Conservation (phyloP, 1,284 basidiomycete species). For the Leccinum pachyderme region DNA sequence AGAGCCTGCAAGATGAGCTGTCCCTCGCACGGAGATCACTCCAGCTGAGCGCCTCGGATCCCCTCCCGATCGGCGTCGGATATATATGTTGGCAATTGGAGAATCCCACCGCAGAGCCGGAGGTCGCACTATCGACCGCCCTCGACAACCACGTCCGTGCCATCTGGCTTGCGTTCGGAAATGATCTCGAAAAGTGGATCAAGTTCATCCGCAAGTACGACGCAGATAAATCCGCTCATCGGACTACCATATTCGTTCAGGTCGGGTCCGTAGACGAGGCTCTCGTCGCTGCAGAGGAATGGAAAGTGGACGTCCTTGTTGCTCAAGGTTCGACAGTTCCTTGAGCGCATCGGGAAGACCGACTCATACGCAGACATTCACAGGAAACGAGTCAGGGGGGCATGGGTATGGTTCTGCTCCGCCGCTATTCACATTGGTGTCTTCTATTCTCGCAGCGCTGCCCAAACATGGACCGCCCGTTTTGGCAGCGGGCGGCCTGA, state of each 20-base stretch:
- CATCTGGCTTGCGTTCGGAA: conserved; percentile 73
- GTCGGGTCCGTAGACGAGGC: conserved; percentile 60
- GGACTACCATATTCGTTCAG: conserved; percentile 61
- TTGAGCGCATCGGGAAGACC: conserved; percentile 1
- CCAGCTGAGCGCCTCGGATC: conserved; percentile 30
- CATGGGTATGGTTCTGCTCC: conserved; percentile 59
- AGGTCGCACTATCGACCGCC: conserved; percentile 44
- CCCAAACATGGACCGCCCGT: conserved; percentile 48
- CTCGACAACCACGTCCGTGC: conserved; percentile 59
- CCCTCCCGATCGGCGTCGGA: conserved; percentile 68
- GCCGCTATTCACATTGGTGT: conserved; percentile 57
- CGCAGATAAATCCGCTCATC: conserved; percentile 35
- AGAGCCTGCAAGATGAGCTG: conserved; percentile 48
- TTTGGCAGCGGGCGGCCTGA: conserved; percentile 55
- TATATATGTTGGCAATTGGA: conserved; percentile 73
- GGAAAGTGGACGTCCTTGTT: conserved; percentile 70
- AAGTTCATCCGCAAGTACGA: conserved; percentile 55
- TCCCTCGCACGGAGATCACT: conserved; percentile 44
- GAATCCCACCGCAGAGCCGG: conserved; percentile 30
- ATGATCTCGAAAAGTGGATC: conserved; percentile 57
- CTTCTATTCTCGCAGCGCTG: conserved; percentile 49
- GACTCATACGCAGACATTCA: conserved; percentile 6
- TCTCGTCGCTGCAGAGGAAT: conserved; percentile 51
- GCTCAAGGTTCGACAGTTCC: conserved; percentile 57
- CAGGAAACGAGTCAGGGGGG: conserved; percentile 75